Evolutionary conservation across 495 filamentous ascomycete genomes (phyloP), one percentile per base, ranked within the genome.

Genomic region (Aspergillus campestris): DNA sequence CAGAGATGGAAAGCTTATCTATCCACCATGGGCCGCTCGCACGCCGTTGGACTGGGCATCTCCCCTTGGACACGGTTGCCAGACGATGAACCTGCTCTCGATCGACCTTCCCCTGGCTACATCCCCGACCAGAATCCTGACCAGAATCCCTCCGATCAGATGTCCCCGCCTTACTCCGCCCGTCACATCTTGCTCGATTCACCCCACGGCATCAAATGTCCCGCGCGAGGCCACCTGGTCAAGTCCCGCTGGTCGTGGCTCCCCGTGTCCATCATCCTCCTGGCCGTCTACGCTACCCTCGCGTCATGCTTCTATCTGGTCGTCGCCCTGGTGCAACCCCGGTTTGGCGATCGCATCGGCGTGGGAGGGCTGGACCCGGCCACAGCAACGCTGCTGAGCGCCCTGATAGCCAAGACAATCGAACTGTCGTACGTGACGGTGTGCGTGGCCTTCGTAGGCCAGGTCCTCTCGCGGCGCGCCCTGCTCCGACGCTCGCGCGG

Each of bases 401-500:
- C 81, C 0, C 57, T 84, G 11, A 68, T 86, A 44, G 83, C 84
- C 1, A 89, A 87, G 62, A 79, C 77, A 0, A 84, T 89, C 40
- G 86, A 90, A 60, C 55, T 86, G 50, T 75, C 81, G 0, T 90
- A 87, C 55, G 83, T 88, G 12, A 86, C 86, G 0, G 81, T 87
- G 1, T 84, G 85, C 48, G 83, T 90, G 3, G 75, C 81, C 0
- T 82, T 84, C 35, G 53, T 89, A 3, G 86, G 85, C 0, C 86
- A 90, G 65, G 74, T 82, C 3, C 60, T 90, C 8, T 83, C 77
- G 34, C 70, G 81, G 8, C 67, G 82, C 18, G 81, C 84, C 0
- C 66, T 84, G 35, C 71, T 66, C 9, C 69, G 67, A 36, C 59
- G 69, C 11, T 77, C 73, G 0, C 57, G 47, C 2, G 85, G 86